Percentiles rank a stretch among this genome's conserved stretches.
Conservation (phyloP, 805 yeast genomes). For the Starmerella asiatica region DNA sequence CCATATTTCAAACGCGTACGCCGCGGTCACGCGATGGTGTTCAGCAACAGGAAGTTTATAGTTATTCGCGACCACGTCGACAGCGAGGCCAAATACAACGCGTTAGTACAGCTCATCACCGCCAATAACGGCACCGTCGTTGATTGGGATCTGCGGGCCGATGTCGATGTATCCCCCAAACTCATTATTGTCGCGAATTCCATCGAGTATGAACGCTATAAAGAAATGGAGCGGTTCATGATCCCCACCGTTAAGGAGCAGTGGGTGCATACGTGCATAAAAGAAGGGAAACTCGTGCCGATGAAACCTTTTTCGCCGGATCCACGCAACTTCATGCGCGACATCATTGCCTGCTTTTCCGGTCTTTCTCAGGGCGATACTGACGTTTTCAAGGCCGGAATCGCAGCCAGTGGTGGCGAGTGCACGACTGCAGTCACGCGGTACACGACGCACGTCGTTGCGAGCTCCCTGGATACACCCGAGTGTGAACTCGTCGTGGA, state of each 20-base stretch:
- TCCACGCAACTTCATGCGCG: conserved; percentile 49
- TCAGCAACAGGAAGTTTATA: conserved; percentile 18
- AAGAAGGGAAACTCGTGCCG: conserved; percentile 33
- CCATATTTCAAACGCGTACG: neutral
- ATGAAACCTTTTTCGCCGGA: conserved; percentile 58
- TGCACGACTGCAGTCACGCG: conserved; percentile 48
- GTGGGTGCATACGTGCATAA: conserved; percentile 45
- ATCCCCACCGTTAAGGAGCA: conserved; percentile 50
- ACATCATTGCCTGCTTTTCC: conserved; percentile 43
- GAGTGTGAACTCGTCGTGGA: conserved; percentile 42
- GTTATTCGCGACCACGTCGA: conserved; percentile 10
- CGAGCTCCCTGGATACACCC: conserved; percentile 40
- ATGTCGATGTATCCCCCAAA: conserved; percentile 25
- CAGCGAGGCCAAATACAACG: conserved; percentile 7
- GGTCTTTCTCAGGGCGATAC: conserved; percentile 45
- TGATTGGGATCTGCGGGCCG: conserved; percentile 20
- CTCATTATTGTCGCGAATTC: conserved; percentile 37
- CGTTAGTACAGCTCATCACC: conserved; percentile 9
- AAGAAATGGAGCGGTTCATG: conserved; percentile 37
- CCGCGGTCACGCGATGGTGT: conserved; percentile 10
- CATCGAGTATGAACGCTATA: conserved; percentile 40
- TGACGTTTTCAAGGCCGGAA: conserved; percentile 56
- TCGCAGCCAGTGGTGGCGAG: conserved; percentile 65
- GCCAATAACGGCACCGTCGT: conserved; percentile 19
- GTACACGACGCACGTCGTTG: conserved; percentile 67